A percentile compares a stretch with the other conserved stretches of the same genome.
Conservation (phyloP, 805 yeast species). For the Barnettozyma californica region DNA sequence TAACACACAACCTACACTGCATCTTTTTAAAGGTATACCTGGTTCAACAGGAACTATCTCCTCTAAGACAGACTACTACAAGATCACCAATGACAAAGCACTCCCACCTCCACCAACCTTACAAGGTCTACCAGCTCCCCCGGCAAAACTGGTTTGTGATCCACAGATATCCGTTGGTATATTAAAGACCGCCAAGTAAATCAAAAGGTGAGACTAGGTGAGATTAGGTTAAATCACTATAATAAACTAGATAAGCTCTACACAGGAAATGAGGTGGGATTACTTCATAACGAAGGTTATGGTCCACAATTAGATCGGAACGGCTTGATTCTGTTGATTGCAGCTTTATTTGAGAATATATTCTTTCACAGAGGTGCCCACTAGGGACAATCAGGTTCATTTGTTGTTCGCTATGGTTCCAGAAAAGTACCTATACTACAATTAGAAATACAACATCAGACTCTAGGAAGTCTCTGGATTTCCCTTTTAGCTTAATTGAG, state of each 20-base stretch:
- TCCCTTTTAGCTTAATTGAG: neutral
- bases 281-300: neutral
- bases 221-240: neutral
- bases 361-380: too few species aligned
- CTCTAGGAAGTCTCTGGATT: neutral
- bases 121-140: conserved; percentile 14
- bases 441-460: neutral
- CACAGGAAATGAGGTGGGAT: too few species aligned
- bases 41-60: conserved; percentile 18
- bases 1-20: conserved; percentile 18
- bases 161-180: neutral
- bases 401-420: too few species aligned
- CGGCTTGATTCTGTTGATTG: too few species aligned
- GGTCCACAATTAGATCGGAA: neutral
- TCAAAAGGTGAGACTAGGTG: neutral
- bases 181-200: neutral
- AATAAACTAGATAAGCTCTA: too few species aligned
- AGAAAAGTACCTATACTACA: neutral
- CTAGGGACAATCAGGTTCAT: too few species aligned
- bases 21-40: conserved; percentile 28
- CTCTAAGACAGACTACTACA: conserved; percentile 11
- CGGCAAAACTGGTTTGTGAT: neutral
- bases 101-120: conserved; percentile 25
- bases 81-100: conserved; percentile 14
- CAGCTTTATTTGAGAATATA: too few species aligned